These are phyloP conservation scores for Skeletonema potamos DNA, from an alignment of 108 stramenopile species.

Conservation along the genomic window DNA sequence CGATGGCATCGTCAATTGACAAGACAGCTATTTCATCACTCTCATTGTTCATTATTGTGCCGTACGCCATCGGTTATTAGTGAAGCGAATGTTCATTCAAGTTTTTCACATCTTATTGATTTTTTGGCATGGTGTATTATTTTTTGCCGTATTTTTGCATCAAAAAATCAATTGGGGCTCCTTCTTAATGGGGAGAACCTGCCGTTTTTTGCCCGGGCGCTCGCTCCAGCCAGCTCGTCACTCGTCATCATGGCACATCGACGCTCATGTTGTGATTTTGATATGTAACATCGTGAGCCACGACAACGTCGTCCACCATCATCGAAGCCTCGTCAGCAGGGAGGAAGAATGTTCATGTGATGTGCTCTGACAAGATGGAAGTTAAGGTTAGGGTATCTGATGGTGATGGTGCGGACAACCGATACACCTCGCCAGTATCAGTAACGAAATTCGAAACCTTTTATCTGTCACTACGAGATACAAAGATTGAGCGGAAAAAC, in stretches of 20 bases:
- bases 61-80: background rate
- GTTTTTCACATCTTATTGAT: too few species aligned
- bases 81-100: background rate
- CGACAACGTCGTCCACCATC: background rate
- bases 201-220: too few species aligned
- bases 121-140: too few species aligned
- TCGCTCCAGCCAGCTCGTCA: too few species aligned
- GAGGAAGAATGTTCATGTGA: background rate
- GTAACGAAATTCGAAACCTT: background rate
- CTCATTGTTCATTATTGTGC: background rate
- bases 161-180: background rate
- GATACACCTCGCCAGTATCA: background rate
- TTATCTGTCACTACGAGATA: background rate
- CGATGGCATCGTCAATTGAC: slow-evolving; percentile 71
- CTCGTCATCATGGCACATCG: too few species aligned
- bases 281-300: too few species aligned
- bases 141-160: too few species aligned
- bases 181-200: background rate
- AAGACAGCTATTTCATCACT: background rate
- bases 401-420: background rate
- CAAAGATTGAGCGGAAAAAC: background rate
- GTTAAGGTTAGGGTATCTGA: too few species aligned
- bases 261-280: too few species aligned
- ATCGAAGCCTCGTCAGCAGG: background rate
- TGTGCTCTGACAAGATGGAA: background rate